Evolutionary conservation across 2,329 filamentous ascomycete species (phyloP).

Genomic region (Graphilbum fragrans): DNA sequence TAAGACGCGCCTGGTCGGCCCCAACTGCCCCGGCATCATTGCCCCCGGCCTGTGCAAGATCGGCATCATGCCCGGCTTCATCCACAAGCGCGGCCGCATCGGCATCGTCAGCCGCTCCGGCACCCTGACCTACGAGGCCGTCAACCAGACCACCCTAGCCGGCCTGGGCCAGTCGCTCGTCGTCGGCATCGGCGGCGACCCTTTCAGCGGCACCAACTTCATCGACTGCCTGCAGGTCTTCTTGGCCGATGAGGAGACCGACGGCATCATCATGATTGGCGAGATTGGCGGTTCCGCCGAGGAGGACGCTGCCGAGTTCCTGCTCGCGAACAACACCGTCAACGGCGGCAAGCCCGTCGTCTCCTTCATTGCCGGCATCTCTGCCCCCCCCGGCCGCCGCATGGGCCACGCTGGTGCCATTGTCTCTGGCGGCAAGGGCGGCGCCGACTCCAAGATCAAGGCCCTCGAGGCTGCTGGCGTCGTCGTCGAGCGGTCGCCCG

Average conservation of each 20-base stretch:
- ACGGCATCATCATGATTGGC: constrained; percentile 99
- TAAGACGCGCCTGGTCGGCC: constrained; percentile 93
- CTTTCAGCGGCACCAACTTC: constrained; percentile 98
- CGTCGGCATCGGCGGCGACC: constrained; percentile 95
- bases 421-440: constrained; percentile 93
- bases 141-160: constrained; percentile 97
- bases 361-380: constrained; percentile 97
- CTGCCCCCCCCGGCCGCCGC: constrained; percentile 84
- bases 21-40: constrained; percentile 98
- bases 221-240: constrained; percentile 98
- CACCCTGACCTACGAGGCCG: constrained; percentile 97
- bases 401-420: constrained; percentile 99
- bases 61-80: constrained; percentile 99
- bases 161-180: constrained; percentile 97
- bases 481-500: constrained; percentile 90
- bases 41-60: constrained; percentile 96
- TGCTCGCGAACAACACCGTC: constrained; percentile 80
- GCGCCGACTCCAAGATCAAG: constrained; percentile 94
- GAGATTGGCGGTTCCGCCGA: constrained; percentile 97
- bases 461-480: constrained; percentile 90
- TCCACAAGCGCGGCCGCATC: constrained; percentile 98
- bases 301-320: constrained; percentile 95
- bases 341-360: constrained; percentile 86
- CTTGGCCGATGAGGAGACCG: constrained; percentile 88
- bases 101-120: constrained; percentile 97